Percentiles rank a stretch among this genome's conserved stretches.
Conservation (phyloP, 2,329 filamentous ascomycete species). For the Geosmithia morbida region DNA sequence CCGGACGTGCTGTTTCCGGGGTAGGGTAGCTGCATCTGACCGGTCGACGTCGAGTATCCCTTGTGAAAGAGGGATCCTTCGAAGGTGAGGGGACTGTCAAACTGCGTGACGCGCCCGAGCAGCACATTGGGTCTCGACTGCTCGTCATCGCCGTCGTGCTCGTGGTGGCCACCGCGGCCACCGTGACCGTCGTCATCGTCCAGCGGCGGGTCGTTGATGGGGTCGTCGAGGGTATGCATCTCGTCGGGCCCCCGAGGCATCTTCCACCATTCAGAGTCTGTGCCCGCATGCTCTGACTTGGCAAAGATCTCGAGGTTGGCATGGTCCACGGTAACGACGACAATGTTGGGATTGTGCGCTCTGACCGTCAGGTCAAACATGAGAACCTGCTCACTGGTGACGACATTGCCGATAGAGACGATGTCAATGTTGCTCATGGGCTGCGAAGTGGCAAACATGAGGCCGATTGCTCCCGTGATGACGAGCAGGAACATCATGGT, state of each 20-base stretch:
- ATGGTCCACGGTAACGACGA: constrained; percentile 72
- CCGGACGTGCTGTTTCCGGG: constrained; percentile 84
- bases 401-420: constrained; percentile 70
- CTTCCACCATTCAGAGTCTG: constrained; percentile 43
- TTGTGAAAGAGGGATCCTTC: constrained; percentile 80
- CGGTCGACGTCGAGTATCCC: constrained; percentile 56
- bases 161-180: neutral
- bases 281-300: constrained; percentile 79
- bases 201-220: constrained; percentile 23
- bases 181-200: constrained; percentile 13
- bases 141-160: constrained; percentile 43
- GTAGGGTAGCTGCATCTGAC: constrained; percentile 66
- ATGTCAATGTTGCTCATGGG: constrained; percentile 69
- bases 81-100: constrained; percentile 79
- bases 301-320: constrained; percentile 90
- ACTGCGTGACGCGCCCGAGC: constrained; percentile 74
- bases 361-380: constrained; percentile 85
- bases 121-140: constrained; percentile 63
- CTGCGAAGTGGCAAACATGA: constrained; percentile 85
- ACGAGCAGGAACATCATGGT: constrained; percentile 68
- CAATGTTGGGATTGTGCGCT: constrained; percentile 85
- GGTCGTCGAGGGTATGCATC: constrained; percentile 15
- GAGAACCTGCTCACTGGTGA: constrained; percentile 86
- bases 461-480: constrained; percentile 71
- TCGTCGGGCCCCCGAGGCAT: constrained; percentile 13